Evolutionary conservation across 495 filamentous ascomycete genomes (phyloP), one percentile per base, ranked within the genome.

Genomic region (Podospora appendiculata): DNA sequence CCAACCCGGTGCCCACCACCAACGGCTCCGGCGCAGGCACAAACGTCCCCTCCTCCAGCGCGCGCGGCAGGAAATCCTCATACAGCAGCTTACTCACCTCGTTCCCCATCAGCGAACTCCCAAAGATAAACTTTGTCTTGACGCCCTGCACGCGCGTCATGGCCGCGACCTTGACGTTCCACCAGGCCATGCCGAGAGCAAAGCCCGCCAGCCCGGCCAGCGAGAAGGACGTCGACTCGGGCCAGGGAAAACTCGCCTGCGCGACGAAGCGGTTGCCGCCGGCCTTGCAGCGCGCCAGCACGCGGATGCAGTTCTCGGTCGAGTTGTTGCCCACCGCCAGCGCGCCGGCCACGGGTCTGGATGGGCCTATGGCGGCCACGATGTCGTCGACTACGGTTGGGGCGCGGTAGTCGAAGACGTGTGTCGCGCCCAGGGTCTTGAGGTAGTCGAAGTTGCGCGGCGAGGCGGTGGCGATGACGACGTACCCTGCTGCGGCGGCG

Each of bases 401-500:
- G 41, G 59, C 52, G 8, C 68, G 68, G 62, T 87, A 84, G 62
- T 88, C 82, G 47, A 84, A 79, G 1, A 74, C 78, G n/a, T 69
- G 47, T 18, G 46, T 68, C 2, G 83, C 84, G 6, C 84, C 83
- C 0, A 84, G 70, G 1, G 48, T 56, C 54, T 72, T 75, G 38
- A 79, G 62, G 48, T 72, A 75, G 0, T 72, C 72, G 38, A 78
- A 73, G 60, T 87, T 86, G 55, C 70, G 70, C 1, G 66, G 62
- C 1, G 74, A 77, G 0, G 78, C 69, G 0, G 80, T 83, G 0
- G 76, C 67, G 45, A 84, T 62, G 3, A 87, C 83, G 11, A 79
- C 73, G 25, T 77, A 76, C 2, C 84, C 84, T 0, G 83, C 71
- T 0, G 78, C 75, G 1, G 66, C 64, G 5, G 79, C 80, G 17